Percentiles rank a stretch among this genome's conserved stretches.
Evolutionary conservation across 495 filamentous ascomycete species (phyloP).

Genomic region (Penicillium odoratum): DNA sequence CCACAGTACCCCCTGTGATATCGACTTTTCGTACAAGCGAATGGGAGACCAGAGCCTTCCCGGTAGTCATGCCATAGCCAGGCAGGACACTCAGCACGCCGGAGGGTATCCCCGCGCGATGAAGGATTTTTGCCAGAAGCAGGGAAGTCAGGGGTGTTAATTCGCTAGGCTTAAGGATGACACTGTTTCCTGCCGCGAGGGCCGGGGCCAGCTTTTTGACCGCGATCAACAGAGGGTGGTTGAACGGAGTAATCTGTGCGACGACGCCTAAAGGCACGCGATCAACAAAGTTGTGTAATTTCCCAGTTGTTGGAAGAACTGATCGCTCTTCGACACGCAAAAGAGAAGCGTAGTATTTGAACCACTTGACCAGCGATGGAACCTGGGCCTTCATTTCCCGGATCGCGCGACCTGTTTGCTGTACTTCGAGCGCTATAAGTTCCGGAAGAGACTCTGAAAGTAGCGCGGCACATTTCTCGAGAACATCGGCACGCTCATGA

Average conservation of each 20-base stretch:
- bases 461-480: conserved; percentile 55
- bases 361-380: conserved; percentile 60
- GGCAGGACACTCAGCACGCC: conserved; percentile 59
- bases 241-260: conserved; percentile 65
- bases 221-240: conserved; percentile 64
- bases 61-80: conserved; percentile 54
- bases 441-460: conserved; percentile 49
- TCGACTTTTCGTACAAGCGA: conserved; percentile 59
- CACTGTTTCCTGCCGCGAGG: conserved; percentile 61
- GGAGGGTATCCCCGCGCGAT: conserved; percentile 55
- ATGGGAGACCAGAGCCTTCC: conserved; percentile 54
- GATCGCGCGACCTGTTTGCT: conserved; percentile 61
- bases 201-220: conserved; percentile 63
- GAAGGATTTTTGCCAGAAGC: conserved; percentile 49
- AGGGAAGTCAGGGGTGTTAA: conserved; percentile 59
- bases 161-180: conserved; percentile 63
- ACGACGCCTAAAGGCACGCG: conserved; percentile 63
- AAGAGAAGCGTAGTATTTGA: conserved; percentile 62
- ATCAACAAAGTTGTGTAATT: conserved; percentile 61
- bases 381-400: conserved; percentile 68
- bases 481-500: conserved; percentile 53
- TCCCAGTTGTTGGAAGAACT: conserved; percentile 60
- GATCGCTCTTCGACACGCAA: conserved; percentile 60
- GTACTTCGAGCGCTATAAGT: conserved; percentile 57
- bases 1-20: conserved; percentile 56